Conservation (phyloP, 305 asterid species). For the Fraxinus albicans region DNA sequence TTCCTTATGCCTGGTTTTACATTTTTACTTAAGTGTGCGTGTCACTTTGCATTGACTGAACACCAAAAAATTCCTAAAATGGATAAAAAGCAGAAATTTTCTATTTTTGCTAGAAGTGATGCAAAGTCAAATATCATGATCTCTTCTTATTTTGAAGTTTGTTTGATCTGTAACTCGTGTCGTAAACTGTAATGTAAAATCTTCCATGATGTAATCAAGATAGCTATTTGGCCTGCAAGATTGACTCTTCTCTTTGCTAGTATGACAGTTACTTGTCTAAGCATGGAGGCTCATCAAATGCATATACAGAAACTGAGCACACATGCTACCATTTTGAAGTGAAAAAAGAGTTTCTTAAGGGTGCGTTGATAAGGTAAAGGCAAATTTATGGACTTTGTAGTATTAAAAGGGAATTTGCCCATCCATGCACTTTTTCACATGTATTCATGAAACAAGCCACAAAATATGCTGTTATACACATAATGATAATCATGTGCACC, state of each 20-base stretch:
- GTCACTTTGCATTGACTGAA: constrained; percentile 14
- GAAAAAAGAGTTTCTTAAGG: constrained; percentile 83
- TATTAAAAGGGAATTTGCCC: not conserved
- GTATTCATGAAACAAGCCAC: constrained; percentile 10
- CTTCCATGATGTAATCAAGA: constrained; percentile 17
- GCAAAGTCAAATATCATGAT: constrained; percentile 14
- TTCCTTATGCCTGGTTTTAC: constrained; percentile 14
- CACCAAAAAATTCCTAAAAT: not conserved
- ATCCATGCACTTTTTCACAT: not conserved
- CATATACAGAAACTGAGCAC: constrained; percentile 94
- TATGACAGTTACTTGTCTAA: constrained; percentile 96
- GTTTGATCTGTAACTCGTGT: constrained; percentile 12
- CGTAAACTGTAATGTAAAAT: constrained; percentile 15
- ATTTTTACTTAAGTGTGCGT: constrained; percentile 8
- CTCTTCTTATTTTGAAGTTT: constrained; percentile 8
- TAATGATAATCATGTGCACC: not conserved
- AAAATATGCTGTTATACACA: not conserved
- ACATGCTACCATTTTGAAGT: constrained; percentile 98
- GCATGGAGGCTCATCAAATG: constrained; percentile 99
- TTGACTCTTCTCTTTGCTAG: constrained; percentile 58
- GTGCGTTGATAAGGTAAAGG: constrained; percentile 80
- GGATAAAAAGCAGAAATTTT: not conserved
- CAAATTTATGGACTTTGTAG: not conserved
- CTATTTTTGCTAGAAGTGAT: not conserved
- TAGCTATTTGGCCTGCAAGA: constrained; percentile 23